Evolutionary conservation across 768 basidiomycete genomes (phyloP).

Genomic region (Dentipellis fragilis): DNA sequence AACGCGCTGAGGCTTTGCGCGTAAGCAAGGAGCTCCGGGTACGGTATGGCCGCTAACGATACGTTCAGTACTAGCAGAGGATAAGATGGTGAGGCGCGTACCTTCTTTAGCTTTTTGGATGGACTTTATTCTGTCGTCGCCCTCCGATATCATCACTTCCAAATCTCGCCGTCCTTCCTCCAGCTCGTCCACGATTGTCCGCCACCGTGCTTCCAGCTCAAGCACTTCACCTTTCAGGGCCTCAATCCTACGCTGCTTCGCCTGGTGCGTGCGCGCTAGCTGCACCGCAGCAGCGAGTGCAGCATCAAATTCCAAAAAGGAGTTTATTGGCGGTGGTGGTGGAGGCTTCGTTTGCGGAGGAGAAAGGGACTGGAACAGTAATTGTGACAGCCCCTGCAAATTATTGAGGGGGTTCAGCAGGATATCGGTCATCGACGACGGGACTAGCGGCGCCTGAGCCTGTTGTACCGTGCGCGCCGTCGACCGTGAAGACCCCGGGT

Average conservation of each 20-base stretch:
- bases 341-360: conserved; percentile 55
- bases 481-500: neutral
- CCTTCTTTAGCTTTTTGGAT: conserved; percentile 68
- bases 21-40: conserved; percentile 75
- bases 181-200: conserved; percentile 54
- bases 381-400: conserved; percentile 53
- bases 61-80: neutral
- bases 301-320: conserved; percentile 55
- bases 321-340: conserved; percentile 42
- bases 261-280: conserved; percentile 61
- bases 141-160: conserved; percentile 61
- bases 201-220: conserved; percentile 56
- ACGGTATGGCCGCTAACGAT: conserved; percentile 59
- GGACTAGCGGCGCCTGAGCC: neutral
- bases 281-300: conserved; percentile 57
- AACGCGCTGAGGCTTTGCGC: conserved; percentile 80
- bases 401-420: conserved; percentile 54
- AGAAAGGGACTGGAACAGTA: conserved; percentile 65
- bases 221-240: conserved; percentile 61
- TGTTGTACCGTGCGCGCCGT: neutral
- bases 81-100: conserved; percentile 20
- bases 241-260: conserved; percentile 67
- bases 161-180: conserved; percentile 59
- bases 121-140: conserved; percentile 59
- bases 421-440: conserved; percentile 46